Evolutionary conservation across 176 grass and related monocot species (phyloP), one percentile per base, ranked within the genome.

Genomic region (Secale cereale): DNA sequence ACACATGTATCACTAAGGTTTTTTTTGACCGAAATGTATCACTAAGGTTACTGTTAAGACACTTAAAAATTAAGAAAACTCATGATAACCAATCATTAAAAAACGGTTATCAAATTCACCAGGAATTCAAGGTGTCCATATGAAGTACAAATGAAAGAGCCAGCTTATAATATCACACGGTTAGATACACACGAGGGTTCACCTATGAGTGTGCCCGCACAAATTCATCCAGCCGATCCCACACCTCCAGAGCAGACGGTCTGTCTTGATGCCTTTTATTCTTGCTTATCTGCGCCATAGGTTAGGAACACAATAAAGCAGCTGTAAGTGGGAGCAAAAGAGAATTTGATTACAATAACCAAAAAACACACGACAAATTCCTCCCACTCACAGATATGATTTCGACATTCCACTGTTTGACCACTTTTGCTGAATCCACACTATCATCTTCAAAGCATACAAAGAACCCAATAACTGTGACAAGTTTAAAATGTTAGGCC

Each of bases 401-500:
- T 85, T 94, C 95, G 70, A 95, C 93, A 75, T 98, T 98, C 96
- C 96, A 98, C 71, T 98, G 96, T 81, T 98, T 95, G 64, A 94
- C 93, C 31, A 91, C 91, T 84, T 95, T 98, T 54, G 96, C 96
- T 32, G 93, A 84, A 78, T 98, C 96, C 70, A 98, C 93, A 45
- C 96, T 98, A 79, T 98, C 96, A 82, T 98, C 96, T 81, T 98
- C 96, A n/a, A 98, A 98, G 70, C 96, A 93, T 57, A 98, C 85
- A 65, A 69, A 98, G 82, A 98, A 94, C 33, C 96, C 96, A 83
- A 93, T 88, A 86, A 98, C 96, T 98, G 89, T 46, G 80, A 63
- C 16, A 83, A 89, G 26, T 78, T 78, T 46, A 83, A 90, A 71
- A 87, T 82, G 82, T 90, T 67, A 82, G 76, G 40, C 8, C 50